Evolutionary conservation across 2,329 filamentous ascomycete species (phyloP).

Genomic region (Colletotrichum gigasporum): DNA sequence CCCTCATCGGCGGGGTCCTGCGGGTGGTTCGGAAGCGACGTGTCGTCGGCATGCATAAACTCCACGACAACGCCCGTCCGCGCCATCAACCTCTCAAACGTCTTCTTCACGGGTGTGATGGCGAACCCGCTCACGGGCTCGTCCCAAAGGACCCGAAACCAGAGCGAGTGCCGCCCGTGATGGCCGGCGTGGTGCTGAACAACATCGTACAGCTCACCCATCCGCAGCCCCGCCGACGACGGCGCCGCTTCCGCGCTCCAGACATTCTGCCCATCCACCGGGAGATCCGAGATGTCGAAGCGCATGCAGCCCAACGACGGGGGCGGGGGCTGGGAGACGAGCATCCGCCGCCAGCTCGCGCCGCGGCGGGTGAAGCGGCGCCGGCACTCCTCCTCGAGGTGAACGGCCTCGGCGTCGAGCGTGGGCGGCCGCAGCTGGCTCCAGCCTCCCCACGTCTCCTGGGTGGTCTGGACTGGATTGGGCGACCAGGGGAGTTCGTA

Average conservation of each 20-base stretch:
- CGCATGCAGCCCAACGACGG: conserved; percentile 15
- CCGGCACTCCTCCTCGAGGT: not conserved
- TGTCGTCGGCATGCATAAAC: conserved; percentile 27
- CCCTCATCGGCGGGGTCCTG: conserved; percentile 12
- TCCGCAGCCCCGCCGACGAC: conserved; percentile 20
- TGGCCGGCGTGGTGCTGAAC: conserved; percentile 20
- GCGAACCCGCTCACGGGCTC: not conserved
- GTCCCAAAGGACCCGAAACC: conserved; percentile 27
- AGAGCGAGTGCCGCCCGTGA: conserved; percentile 23
- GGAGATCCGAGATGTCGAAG: conserved; percentile 10
- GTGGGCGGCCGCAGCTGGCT: not conserved
- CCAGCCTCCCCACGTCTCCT: conserved; percentile 21
- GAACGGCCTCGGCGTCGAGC: not conserved
- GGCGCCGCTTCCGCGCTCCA: not conserved
- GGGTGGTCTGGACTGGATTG: not conserved
- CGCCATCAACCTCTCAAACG: conserved; percentile 14
- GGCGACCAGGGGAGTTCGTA: conserved; percentile 26
- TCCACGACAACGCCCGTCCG: conserved; percentile 24
- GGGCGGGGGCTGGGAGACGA: conserved; percentile 34
- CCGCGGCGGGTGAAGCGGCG: conserved; percentile 23
- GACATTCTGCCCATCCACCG: not conserved
- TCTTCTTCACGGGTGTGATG: not conserved
- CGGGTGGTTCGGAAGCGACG: conserved; percentile 20
- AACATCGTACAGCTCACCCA: conserved; percentile 34
- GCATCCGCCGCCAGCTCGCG: conserved; percentile 37